Base-by-base conservation (phyloP, 2,329 filamentous ascomycete genomes). In the Cercospora nicotianae region DNA sequence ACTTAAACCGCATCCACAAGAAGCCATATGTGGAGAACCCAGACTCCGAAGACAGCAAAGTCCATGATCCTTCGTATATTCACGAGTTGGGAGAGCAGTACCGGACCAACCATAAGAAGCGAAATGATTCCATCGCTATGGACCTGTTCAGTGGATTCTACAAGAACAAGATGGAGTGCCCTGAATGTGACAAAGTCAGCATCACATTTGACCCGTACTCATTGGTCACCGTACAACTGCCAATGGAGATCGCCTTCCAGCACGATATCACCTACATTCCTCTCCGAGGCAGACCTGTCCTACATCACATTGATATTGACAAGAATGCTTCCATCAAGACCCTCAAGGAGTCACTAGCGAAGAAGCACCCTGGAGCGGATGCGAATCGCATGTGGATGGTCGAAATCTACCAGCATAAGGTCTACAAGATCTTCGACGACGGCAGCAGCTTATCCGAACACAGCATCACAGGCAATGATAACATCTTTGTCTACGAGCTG, bases 151-250 rank as follows among this genome's bases (percentile, higher is more conserved):
- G 93, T 23, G 95, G 95, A 70, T 93, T 98, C 86, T 99, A 98
- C 86, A 97, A 98, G 82, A 98, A 96, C 55, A 98, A 94, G 0
- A 87, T 99, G 70, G 90, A 95, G 70, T 99, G 95, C 77, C 95
- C 95, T 0, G 87, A 86, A 7, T 99, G 95, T 79, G 87, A 90
- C 73, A 99, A 98, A 81, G 91, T 98, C 80, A 97, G 94, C 86
- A 97, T 99, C 75, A 98, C 95, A 0, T 99, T 99, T 76, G 95
- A 99, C 78, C 95, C 95, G 0, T 99, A 96, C 84, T 97, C 93
- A 79, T 95, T 96, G 72, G 82, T 99, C 67, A 97, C 95, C 0
- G 83, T 99, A 26, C 95, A 96, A 66, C 83, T 99, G 36, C 95
- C 95, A 0, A 88, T 97, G 64, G 91, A 95, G 78, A 93, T 90